Conservation (phyloP, 306 rosid genomes). For the Vigna trinervia region DNA sequence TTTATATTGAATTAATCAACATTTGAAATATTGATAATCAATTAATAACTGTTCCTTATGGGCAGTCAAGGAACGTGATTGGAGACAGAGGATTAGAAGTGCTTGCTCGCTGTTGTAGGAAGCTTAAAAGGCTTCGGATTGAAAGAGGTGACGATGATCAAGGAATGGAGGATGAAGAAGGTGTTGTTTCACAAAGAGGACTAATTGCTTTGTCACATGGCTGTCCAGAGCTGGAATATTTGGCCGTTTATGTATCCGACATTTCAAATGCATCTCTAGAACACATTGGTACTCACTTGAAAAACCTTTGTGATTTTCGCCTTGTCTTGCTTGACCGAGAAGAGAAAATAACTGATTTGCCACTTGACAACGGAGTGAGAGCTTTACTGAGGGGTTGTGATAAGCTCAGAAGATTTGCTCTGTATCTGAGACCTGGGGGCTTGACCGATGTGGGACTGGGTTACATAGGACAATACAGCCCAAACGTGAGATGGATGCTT, state of each 20-base stretch:
- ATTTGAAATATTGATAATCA: conserved; percentile 30
- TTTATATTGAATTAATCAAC: conserved; percentile 37
- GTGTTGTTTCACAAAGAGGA: conserved; percentile 93
- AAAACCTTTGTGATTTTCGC: conserved; percentile 87
- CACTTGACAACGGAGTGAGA: conserved; percentile 93
- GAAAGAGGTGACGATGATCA: conserved; percentile 95
- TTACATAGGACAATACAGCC: conserved; percentile 84
- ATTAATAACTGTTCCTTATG: conserved; percentile 38
- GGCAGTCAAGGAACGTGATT: conserved; percentile 91
- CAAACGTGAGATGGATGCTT: conserved; percentile 96
- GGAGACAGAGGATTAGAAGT: conserved; percentile 98
- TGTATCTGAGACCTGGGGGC: conserved; percentile 87
- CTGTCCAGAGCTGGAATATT: conserved; percentile 81
- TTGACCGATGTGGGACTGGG: conserved; percentile 80
- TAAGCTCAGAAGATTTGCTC: conserved; percentile 86
- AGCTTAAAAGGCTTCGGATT: conserved; percentile 81
- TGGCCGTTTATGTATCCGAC: conserved; percentile 93
- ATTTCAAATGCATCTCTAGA: conserved; percentile 81
- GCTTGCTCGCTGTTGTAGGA: conserved; percentile 77
- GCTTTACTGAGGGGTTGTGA: conserved; percentile 83
- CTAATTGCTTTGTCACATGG: conserved; percentile 88
- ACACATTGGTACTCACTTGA: conserved; percentile 71
- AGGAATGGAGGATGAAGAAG: conserved; percentile 90
- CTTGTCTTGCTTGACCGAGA: conserved; percentile 88
- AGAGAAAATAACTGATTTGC: conserved; percentile 76